These are phyloP conservation scores for Fragaria nilgerrensis DNA, from an alignment of 306 rosid genomes.

Conservation along the genomic window DNA sequence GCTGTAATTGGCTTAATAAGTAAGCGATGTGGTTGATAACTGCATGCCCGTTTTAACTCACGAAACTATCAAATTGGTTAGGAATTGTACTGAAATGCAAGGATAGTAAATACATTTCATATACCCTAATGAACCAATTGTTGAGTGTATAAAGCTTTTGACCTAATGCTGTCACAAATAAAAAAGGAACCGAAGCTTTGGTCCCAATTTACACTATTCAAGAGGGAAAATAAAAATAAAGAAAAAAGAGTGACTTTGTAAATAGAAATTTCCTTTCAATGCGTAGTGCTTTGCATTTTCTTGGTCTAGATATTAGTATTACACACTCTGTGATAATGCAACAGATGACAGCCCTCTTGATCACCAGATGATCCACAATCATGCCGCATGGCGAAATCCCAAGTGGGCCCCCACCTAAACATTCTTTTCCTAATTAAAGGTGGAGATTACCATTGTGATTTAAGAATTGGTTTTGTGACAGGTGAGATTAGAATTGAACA, in stretches of 20 bases:
- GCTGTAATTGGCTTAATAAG: too few species aligned
- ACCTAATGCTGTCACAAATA: not conserved
- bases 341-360: slow-evolving; percentile 29
- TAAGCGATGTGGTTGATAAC: too few species aligned
- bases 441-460: slow-evolving; percentile 28
- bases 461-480: slow-evolving; percentile 20
- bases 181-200: not conserved
- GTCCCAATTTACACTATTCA: not conserved
- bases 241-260: not conserved
- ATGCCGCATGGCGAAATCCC: slow-evolving; percentile 21
- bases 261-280: slow-evolving; percentile 9
- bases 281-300: slow-evolving; percentile 10
- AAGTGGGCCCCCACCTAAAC: slow-evolving; percentile 28
- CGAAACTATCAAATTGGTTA: too few species aligned
- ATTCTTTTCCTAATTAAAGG: slow-evolving; percentile 35
- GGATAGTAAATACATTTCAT: too few species aligned
- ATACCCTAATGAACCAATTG: fast-evolving
- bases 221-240: not conserved
- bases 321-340: slow-evolving; percentile 9
- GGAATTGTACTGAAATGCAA: too few species aligned
- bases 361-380: slow-evolving; percentile 15
- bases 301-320: not conserved
- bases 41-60: not conserved
- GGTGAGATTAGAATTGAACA: slow-evolving; percentile 22
- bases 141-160: too few species aligned